phyloP scores from a whole-genome alignment of 2,329 filamentous ascomycete genomes.

The Fusarium sp. region DNA sequence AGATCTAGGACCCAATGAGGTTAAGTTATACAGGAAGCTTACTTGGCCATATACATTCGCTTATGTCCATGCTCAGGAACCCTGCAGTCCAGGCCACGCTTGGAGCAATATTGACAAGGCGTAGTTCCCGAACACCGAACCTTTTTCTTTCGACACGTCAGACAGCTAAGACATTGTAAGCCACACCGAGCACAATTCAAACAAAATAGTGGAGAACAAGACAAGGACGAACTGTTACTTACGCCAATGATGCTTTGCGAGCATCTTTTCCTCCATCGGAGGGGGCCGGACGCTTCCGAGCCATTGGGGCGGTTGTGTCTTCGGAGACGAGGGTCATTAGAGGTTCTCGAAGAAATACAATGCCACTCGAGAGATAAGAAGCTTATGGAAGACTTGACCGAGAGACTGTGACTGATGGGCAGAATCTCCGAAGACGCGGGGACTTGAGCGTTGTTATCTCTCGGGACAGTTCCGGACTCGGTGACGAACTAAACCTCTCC shows the following conservation, averaged over 20 bases:
- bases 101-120: conserved; percentile 46
- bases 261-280: conserved; percentile 40
- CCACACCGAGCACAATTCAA: neutral
- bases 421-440: conserved; percentile 24
- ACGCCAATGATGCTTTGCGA: conserved; percentile 47
- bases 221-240: conserved; percentile 11
- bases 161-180: conserved; percentile 34
- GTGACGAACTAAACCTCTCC: conserved; percentile 1
- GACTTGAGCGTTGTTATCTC: conserved; percentile 37
- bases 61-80: conserved; percentile 48
- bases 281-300: conserved; percentile 44
- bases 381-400: conserved; percentile 31
- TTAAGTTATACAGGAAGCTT: neutral
- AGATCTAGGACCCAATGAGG: neutral
- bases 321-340: conserved; percentile 29
- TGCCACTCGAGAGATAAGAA: conserved; percentile 2
- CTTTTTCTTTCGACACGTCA: conserved; percentile 49
- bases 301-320: conserved; percentile 39
- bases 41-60: conserved; percentile 48
- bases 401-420: conserved; percentile 15
- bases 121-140: conserved; percentile 47
- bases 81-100: conserved; percentile 46
- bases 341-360: neutral
- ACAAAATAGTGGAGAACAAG: conserved; percentile 29
- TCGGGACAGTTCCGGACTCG: conserved; percentile 35